Conservation (phyloP, 768 basidiomycete genomes). For the Tulasnella sp. region DNA sequence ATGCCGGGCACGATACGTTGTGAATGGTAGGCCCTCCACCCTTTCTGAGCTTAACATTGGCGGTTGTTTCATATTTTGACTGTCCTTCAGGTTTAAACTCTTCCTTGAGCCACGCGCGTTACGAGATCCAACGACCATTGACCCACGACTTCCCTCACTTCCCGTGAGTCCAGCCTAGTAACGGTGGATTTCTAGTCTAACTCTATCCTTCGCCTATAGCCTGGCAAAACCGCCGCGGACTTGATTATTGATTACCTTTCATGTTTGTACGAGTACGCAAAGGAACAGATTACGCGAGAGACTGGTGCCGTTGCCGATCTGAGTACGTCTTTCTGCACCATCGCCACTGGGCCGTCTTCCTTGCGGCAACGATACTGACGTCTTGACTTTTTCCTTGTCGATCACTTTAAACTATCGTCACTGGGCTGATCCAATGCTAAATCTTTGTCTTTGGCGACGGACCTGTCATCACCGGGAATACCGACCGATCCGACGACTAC, state of each 20-base stretch:
- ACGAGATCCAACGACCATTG: conserved; percentile 64
- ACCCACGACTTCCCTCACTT: conserved; percentile 72
- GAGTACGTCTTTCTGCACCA: conserved; percentile 46
- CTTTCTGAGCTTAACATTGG: neutral
- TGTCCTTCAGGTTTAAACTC: conserved; percentile 66
- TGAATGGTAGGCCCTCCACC: conserved; percentile 45
- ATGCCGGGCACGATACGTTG: conserved; percentile 60
- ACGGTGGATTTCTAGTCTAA: neutral
- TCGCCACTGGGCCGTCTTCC: neutral
- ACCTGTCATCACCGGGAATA: neutral
- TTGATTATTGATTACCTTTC: conserved; percentile 80
- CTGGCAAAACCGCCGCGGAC: conserved; percentile 44
- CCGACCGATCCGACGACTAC: neutral
- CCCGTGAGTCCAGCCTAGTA: conserved; percentile 52
- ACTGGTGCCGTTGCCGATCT: conserved; percentile 83
- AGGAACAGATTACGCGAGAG: conserved; percentile 80
- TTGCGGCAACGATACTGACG: neutral
- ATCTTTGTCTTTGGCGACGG: neutral
- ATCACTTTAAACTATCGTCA: neutral
- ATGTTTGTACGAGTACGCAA: conserved; percentile 82
- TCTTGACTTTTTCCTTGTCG: neutral
- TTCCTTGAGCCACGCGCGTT: conserved; percentile 79
- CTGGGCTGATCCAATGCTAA: neutral
- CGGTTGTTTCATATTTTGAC: neutral
- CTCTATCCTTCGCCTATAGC: neutral